Percentiles rank a stretch among this genome's conserved stretches.
phyloP scores from a whole-genome alignment of 2,329 filamentous ascomycete species.

The Kalaharituber pfeilii region DNA sequence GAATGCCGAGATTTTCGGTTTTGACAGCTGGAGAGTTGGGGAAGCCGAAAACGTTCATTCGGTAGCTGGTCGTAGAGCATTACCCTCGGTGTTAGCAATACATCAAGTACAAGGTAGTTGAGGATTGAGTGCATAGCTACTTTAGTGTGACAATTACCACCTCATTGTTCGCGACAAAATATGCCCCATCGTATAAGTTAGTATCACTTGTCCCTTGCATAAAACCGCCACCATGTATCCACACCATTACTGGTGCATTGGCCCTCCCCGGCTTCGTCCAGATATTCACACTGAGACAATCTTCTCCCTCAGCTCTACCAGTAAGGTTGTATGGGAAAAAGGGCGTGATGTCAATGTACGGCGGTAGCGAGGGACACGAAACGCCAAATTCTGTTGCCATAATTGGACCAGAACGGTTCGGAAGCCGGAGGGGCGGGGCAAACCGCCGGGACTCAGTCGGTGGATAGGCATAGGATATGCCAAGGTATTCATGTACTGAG shows the following conservation, averaged over 20 bases:
- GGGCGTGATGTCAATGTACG: neutral
- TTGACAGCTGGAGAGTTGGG: conserved; percentile 3
- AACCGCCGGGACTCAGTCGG: conserved; percentile 23
- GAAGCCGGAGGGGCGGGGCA: conserved; percentile 15
- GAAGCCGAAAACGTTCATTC: conserved; percentile 15
- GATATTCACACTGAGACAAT: conserved; percentile 2
- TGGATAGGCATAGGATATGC: too few species aligned
- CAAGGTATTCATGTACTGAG: too few species aligned
- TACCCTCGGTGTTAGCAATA: neutral
- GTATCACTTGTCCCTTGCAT: neutral
- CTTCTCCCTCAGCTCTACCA: neutral
- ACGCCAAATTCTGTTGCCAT: conserved; percentile 3
- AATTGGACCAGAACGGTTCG: neutral
- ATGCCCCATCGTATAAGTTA: neutral
- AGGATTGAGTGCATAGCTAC: neutral
- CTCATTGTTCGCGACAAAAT: neutral
- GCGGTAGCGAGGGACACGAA: neutral
- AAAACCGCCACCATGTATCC: conserved; percentile 7
- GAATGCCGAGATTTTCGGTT: conserved; percentile 17
- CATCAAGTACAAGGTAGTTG: neutral
- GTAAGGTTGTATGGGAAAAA: neutral
- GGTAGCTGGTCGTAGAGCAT: conserved; percentile 5
- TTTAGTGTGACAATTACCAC: neutral
- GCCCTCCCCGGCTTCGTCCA: neutral
- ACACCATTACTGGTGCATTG: conserved; percentile 1